Conservation (phyloP, 108 stramenopile genomes). For the Cyclotella cryptica region DNA sequence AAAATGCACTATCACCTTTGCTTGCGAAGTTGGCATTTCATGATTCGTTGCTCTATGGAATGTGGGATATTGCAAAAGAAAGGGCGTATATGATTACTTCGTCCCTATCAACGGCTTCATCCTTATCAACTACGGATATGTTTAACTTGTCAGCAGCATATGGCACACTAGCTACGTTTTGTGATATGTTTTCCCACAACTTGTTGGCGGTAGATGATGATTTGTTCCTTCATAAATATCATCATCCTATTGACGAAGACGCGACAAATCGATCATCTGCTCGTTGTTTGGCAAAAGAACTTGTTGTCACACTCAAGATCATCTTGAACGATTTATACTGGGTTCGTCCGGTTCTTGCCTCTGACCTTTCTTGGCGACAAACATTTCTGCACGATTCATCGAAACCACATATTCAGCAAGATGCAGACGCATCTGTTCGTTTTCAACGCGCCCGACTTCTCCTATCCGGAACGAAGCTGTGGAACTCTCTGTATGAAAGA, state of each 20-base stretch:
- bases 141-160: slow-evolving; percentile 20
- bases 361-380: slow-evolving; percentile 42
- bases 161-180: slow-evolving; percentile 64
- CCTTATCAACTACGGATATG: neutral
- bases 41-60: slow-evolving; percentile 26
- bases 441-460: slow-evolving; percentile 59
- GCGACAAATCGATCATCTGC: neutral
- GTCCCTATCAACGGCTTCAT: slow-evolving; percentile 1
- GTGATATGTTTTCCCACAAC: slow-evolving; percentile 78
- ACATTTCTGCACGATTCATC: neutral
- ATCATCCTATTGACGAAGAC: neutral
- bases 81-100: slow-evolving; percentile 16
- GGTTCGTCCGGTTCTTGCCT: slow-evolving; percentile 66
- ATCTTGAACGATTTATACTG: slow-evolving; percentile 76
- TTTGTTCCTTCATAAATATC: slow-evolving; percentile 68
- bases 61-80: slow-evolving; percentile 35
- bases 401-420: neutral
- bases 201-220: slow-evolving; percentile 80
- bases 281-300: slow-evolving; percentile 55
- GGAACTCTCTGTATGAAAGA: slow-evolving; percentile 84
- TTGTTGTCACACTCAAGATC: slow-evolving; percentile 51
- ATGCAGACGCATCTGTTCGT: slow-evolving; percentile 23
- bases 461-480: slow-evolving; percentile 83
- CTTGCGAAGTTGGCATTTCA: slow-evolving; percentile 62
- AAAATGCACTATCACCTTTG: slow-evolving; percentile 62